Evolutionary conservation across 768 basidiomycete genomes (phyloP).

Genomic region (Tephrocybe rancida): DNA sequence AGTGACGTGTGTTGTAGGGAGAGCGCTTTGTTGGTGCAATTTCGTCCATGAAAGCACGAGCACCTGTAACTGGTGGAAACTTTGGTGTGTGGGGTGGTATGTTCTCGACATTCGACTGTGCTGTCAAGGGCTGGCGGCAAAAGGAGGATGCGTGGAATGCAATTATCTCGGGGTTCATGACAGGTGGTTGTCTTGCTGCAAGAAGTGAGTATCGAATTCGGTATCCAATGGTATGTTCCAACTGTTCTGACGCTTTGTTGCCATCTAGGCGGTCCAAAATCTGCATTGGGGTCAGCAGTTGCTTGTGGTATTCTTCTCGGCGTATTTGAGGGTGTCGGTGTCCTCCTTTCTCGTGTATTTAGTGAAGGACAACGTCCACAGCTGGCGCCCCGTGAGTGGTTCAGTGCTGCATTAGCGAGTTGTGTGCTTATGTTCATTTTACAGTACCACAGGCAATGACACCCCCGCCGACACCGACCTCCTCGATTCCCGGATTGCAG

Average conservation of each 20-base stretch:
- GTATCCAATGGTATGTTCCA: not conserved
- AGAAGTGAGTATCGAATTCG: slow-evolving; percentile 76
- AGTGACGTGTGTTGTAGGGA: slow-evolving; percentile 52
- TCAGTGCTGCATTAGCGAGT: slow-evolving; percentile 2
- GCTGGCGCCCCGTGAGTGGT: slow-evolving; percentile 70
- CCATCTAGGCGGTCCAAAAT: slow-evolving; percentile 84
- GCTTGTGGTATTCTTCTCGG: slow-evolving; percentile 96
- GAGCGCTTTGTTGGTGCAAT: slow-evolving; percentile 93
- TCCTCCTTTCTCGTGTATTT: slow-evolving; percentile 87
- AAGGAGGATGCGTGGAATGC: slow-evolving; percentile 99
- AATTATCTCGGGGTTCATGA: slow-evolving; percentile 97
- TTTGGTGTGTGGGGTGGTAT: slow-evolving; percentile 97
- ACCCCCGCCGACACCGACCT: slow-evolving; percentile 43
- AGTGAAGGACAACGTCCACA: slow-evolving; percentile 82
- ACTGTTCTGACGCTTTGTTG: slow-evolving; percentile 8
- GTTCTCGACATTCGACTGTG: slow-evolving; percentile 99
- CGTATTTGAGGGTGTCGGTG: slow-evolving; percentile 94
- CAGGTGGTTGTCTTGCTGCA: slow-evolving; percentile 93
- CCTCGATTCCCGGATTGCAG: slow-evolving; percentile 45
- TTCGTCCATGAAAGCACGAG: slow-evolving; percentile 96
- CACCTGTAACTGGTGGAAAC: slow-evolving; percentile 97
- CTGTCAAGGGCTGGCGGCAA: slow-evolving; percentile 94
- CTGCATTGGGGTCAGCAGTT: slow-evolving; percentile 90
- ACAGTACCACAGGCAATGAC: slow-evolving; percentile 60
- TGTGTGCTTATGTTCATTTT: slow-evolving; percentile 8